These are phyloP conservation scores for Fusarium begoniae DNA, from an alignment of 2,329 filamentous ascomycete species.

Conservation along the genomic window DNA sequence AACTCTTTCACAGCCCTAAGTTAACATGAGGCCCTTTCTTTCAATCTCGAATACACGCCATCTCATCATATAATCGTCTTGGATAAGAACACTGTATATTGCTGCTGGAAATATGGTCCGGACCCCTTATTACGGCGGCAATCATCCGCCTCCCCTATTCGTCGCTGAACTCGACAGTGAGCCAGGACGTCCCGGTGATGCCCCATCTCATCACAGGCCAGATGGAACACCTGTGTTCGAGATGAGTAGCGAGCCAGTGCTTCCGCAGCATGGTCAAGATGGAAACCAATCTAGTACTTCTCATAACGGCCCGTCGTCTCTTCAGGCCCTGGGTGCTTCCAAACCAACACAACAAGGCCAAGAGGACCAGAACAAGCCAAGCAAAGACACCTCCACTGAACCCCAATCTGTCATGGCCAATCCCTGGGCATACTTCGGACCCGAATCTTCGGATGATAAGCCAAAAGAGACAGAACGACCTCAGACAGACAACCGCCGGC, in stretches of 20 bases:
- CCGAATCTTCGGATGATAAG: constrained; percentile 18
- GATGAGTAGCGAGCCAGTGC: constrained; percentile 44
- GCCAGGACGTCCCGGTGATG: constrained; percentile 19
- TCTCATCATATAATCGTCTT: background rate
- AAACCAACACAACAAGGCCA: background rate
- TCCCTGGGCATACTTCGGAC: constrained; percentile 49
- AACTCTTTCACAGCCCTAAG: background rate
- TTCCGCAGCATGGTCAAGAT: constrained; percentile 1
- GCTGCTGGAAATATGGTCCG: constrained; percentile 24
- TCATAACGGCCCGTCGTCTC: constrained; percentile 46
- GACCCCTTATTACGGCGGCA: constrained; percentile 17
- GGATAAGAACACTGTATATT: background rate
- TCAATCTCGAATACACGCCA: background rate
- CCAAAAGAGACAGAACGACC: background rate
- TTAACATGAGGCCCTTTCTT: background rate
- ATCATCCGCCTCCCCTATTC: constrained; percentile 41
- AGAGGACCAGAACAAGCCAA: constrained; percentile 6
- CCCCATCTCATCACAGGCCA: constrained; percentile 24
- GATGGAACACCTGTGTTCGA: constrained; percentile 44
- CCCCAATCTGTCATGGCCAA: constrained; percentile 38
- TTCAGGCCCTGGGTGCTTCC: constrained; percentile 31
- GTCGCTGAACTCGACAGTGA: constrained; percentile 46
- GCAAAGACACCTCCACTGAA: background rate
- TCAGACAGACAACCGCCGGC: constrained; percentile 4
- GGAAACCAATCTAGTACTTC: constrained; percentile 19